Conservation (phyloP, 23 red algal genomes). For the Gracilaria caudata region DNA sequence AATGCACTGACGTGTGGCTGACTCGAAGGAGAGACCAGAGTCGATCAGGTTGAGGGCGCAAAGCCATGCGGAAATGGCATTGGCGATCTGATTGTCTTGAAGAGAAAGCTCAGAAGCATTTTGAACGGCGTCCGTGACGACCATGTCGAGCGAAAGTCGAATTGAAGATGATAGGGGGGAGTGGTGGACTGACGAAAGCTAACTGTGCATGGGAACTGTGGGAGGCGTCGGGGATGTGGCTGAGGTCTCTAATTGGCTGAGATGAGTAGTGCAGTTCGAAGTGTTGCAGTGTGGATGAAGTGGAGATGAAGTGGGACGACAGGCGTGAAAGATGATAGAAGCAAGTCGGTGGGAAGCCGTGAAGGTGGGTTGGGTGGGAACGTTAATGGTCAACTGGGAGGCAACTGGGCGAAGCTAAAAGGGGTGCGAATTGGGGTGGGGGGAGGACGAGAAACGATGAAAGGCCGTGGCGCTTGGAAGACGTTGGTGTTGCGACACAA, state of each 20-base stretch:
- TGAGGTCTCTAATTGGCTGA: constrained; percentile 26
- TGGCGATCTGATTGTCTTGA: constrained; percentile 32
- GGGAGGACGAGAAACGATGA: not conserved
- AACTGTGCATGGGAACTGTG: constrained; percentile 35
- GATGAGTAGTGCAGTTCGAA: not conserved
- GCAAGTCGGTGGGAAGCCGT: not conserved
- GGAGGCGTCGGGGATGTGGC: not conserved
- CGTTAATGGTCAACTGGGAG: not conserved
- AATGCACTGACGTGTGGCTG: constrained; percentile 32
- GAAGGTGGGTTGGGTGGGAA: not conserved
- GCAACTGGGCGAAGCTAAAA: constrained; percentile 19
- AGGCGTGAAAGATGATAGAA: constrained; percentile 13
- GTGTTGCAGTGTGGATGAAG: constrained; percentile 20
- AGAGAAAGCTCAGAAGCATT: not conserved
- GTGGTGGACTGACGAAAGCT: not conserved
- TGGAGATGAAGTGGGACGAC: constrained; percentile 31
- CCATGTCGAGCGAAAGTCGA: not conserved
- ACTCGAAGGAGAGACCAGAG: constrained; percentile 21
- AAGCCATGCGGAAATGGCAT: constrained; percentile 58
- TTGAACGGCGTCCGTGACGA: constrained; percentile 28
- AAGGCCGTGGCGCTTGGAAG: not conserved
- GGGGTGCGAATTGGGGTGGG: not conserved
- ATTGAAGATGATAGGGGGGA: not conserved
- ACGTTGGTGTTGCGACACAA: not conserved
- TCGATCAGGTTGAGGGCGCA: constrained; percentile 34